phyloP scores from a whole-genome alignment of 2,329 filamentous ascomycete species.

The Aspergillus amoenus region DNA sequence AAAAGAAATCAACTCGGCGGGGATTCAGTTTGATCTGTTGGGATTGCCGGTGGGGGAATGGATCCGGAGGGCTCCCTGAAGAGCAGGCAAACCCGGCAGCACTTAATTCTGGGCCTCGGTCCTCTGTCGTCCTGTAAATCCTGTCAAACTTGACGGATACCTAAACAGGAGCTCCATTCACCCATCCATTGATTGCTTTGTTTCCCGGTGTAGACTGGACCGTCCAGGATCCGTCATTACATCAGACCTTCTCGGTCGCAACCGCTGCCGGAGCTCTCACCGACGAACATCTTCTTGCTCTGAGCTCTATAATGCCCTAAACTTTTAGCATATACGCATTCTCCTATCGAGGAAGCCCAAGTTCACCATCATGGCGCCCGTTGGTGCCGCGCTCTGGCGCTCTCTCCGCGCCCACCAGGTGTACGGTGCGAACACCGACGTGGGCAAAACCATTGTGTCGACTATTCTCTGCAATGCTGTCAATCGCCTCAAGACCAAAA shows the following conservation, averaged over 20 bases:
- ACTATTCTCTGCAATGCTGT: constrained; percentile 69
- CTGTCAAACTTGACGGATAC: not conserved
- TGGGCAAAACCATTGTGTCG: constrained; percentile 80
- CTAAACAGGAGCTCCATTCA: not conserved
- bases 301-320: not conserved
- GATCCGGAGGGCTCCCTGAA: constrained; percentile 1
- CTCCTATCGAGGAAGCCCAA: not conserved
- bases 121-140: not conserved
- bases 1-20: not conserved
- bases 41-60: not conserved
- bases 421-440: constrained; percentile 80
- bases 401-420: constrained; percentile 70
- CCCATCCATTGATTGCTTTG: not conserved
- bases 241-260: not conserved
- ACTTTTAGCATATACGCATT: not conserved
- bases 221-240: not conserved
- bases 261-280: not conserved
- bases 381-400: constrained; percentile 65
- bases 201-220: not conserved
- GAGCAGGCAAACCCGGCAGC: not conserved
- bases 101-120: constrained; percentile 1
- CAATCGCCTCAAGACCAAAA: constrained; percentile 44
- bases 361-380: constrained; percentile 43
- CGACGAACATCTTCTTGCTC: not conserved
- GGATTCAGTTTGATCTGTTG: not conserved